phyloP scores from a whole-genome alignment of 495 filamentous ascomycete genomes.

The Parmelia sp. region DNA sequence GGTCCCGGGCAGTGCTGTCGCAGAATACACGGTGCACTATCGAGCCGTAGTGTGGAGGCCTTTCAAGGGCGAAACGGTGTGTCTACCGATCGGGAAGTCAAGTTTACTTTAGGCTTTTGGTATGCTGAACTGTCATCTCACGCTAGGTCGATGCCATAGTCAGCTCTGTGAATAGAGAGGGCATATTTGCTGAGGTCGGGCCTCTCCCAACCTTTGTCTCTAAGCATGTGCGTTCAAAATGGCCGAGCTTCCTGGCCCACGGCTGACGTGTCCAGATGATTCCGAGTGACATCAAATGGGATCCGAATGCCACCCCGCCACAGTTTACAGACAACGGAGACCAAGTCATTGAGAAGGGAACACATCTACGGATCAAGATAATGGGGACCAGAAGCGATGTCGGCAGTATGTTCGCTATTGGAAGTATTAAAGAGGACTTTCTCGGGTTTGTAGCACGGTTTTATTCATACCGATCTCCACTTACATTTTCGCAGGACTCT shows the following conservation, averaged over 20 bases:
- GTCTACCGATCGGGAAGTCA: slow-evolving; percentile 28
- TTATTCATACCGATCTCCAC: neutral
- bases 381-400: slow-evolving; percentile 88
- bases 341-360: slow-evolving; percentile 87
- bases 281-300: slow-evolving; percentile 84
- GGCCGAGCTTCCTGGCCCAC: neutral
- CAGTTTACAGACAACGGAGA: slow-evolving; percentile 84
- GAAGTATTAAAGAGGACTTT: slow-evolving; percentile 85
- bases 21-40: slow-evolving; percentile 91
- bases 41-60: slow-evolving; percentile 95
- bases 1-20: slow-evolving; percentile 78
- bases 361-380: slow-evolving; percentile 87
- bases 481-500: slow-evolving; percentile 22
- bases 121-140: slow-evolving; percentile 13
- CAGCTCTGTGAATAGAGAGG: slow-evolving; percentile 78
- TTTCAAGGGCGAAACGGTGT: slow-evolving; percentile 92
- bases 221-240: slow-evolving; percentile 58
- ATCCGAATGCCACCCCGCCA: slow-evolving; percentile 78
- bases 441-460: slow-evolving; percentile 40
- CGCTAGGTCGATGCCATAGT: slow-evolving; percentile 87
- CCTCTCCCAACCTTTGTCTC: slow-evolving; percentile 87
- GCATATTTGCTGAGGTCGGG: slow-evolving; percentile 87
- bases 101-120: neutral
- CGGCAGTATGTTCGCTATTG: slow-evolving; percentile 90
- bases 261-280: slow-evolving; percentile 59